phyloP scores from a whole-genome alignment of 805 yeast genomes.

The Candida xyloterini region DNA sequence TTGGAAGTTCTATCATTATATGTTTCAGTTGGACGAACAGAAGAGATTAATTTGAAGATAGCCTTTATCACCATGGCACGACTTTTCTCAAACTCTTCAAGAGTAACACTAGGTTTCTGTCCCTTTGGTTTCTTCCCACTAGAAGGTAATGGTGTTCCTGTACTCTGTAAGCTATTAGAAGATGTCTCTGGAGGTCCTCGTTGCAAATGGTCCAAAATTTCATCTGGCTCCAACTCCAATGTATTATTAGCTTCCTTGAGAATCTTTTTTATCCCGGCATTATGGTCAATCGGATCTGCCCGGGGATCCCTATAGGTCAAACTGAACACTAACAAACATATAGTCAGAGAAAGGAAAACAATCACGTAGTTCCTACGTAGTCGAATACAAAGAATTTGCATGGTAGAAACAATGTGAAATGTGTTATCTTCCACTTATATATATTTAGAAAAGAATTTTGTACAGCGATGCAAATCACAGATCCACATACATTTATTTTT shows the following conservation, averaged over 20 bases:
- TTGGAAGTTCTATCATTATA: constrained; percentile 13
- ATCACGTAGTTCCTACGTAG: constrained; percentile 6
- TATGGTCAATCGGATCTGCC: too few relatives aligned
- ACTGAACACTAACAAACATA: constrained; percentile 4
- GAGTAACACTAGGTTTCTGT: constrained; percentile 4
- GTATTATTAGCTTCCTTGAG: constrained; percentile 9
- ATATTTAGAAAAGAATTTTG: too few relatives aligned
- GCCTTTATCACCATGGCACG: constrained; percentile 21
- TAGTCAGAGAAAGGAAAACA: constrained; percentile 3
- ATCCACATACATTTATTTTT: background rate
- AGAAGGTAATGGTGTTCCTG: background rate
- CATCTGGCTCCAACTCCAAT: constrained; percentile 10
- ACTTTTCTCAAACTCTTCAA: constrained; percentile 13
- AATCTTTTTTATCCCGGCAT: constrained; percentile 10
- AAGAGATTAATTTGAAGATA: constrained; percentile 20
- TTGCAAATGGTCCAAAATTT: constrained; percentile 9
- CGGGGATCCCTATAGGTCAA: background rate
- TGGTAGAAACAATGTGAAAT: background rate
- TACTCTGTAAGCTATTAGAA: background rate
- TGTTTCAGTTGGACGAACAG: constrained; percentile 15
- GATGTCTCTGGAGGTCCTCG: constrained; percentile 6
- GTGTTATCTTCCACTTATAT: background rate
- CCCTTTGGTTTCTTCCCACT: background rate
- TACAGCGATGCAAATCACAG: too few relatives aligned
- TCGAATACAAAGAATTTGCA: constrained; percentile 8